Evolutionary conservation across 1,139 yeast genomes (phyloP).

Genomic region (Entelexis sorbosivorans): DNA sequence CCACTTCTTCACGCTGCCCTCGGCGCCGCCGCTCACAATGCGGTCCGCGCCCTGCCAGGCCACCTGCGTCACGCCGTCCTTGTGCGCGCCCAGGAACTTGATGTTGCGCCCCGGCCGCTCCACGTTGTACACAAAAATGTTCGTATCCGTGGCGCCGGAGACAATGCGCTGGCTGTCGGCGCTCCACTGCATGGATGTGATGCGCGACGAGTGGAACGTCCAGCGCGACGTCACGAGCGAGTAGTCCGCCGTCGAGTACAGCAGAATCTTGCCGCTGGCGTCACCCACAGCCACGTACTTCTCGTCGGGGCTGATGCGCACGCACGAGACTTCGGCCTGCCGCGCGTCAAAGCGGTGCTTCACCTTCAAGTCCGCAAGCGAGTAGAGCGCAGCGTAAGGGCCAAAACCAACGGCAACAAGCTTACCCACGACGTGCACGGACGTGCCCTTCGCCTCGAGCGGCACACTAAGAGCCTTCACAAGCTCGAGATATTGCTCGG

Average conservation of each 20-base stretch:
- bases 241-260: constrained; percentile 48
- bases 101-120: constrained; percentile 65
- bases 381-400: constrained; percentile 23
- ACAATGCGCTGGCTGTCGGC: constrained; percentile 59
- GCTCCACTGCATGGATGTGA: constrained; percentile 71
- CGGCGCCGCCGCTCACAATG: constrained; percentile 66
- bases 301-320: constrained; percentile 45
- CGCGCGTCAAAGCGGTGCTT: constrained; percentile 19
- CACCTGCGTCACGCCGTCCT: constrained; percentile 70
- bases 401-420: constrained; percentile 33
- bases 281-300: constrained; percentile 75
- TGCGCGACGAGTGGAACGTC: constrained; percentile 86
- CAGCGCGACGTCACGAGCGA: constrained; percentile 73
- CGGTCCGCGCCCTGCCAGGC: constrained; percentile 47
- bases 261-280: constrained; percentile 65
- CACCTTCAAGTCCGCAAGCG: constrained; percentile 13
- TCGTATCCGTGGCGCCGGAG: constrained; percentile 76
- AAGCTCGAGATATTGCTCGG: constrained; percentile 36
- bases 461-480: constrained; percentile 10
- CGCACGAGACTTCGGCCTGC: constrained; percentile 20
- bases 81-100: constrained; percentile 71
- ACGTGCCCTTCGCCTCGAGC: constrained; percentile 15
- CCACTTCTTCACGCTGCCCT: constrained; percentile 76
- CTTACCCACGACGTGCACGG: constrained; percentile 18
- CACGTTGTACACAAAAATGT: constrained; percentile 68